phyloP scores from a whole-genome alignment of 2,329 filamentous ascomycete species.

The Trichothecium roseum region DNA sequence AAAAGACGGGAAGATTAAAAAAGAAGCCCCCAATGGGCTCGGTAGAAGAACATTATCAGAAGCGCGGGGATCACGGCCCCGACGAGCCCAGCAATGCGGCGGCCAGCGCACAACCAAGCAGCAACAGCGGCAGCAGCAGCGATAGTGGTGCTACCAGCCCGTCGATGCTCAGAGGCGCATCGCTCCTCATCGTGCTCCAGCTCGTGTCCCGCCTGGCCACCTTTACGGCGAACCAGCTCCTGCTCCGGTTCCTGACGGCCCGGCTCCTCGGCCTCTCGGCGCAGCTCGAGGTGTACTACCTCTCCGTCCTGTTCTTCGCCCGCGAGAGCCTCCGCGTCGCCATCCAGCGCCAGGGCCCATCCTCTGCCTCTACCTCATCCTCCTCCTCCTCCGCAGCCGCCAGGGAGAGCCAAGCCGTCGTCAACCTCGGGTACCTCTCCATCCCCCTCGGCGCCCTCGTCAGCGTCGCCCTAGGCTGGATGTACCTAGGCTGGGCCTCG shows the following conservation, averaged over 20 bases:
- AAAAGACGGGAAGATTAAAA: not conserved
- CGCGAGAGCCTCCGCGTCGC: slow-evolving; percentile 87
- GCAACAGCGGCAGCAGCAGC: not conserved
- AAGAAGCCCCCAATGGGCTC: not conserved
- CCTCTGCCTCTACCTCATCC: slow-evolving; percentile 3
- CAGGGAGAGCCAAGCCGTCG: slow-evolving; percentile 57
- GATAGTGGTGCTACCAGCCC: slow-evolving; percentile 4
- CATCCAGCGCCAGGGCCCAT: slow-evolving; percentile 60
- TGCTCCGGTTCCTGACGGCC: slow-evolving; percentile 81
- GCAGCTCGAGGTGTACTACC: slow-evolving; percentile 86
- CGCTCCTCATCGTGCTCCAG: slow-evolving; percentile 80
- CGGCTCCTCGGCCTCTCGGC: slow-evolving; percentile 75
- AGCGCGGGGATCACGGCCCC: too few relatives aligned
- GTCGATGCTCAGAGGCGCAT: slow-evolving; percentile 57
- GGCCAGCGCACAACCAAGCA: too few relatives aligned
- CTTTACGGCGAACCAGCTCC: slow-evolving; percentile 83
- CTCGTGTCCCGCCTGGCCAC: slow-evolving; percentile 79
- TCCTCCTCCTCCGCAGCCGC: too few relatives aligned
- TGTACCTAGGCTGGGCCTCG: slow-evolving; percentile 54
- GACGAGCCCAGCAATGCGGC: too few relatives aligned
- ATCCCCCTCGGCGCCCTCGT: slow-evolving; percentile 58
- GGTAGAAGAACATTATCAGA: too few relatives aligned
- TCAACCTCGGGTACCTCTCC: slow-evolving; percentile 82
- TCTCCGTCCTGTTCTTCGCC: slow-evolving; percentile 89
- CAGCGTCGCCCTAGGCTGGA: slow-evolving; percentile 50